A percentile compares a stretch with the other conserved stretches of the same genome.
phyloP scores from a whole-genome alignment of 2,329 filamentous ascomycete species.

The Colletotrichum eremochloae region DNA sequence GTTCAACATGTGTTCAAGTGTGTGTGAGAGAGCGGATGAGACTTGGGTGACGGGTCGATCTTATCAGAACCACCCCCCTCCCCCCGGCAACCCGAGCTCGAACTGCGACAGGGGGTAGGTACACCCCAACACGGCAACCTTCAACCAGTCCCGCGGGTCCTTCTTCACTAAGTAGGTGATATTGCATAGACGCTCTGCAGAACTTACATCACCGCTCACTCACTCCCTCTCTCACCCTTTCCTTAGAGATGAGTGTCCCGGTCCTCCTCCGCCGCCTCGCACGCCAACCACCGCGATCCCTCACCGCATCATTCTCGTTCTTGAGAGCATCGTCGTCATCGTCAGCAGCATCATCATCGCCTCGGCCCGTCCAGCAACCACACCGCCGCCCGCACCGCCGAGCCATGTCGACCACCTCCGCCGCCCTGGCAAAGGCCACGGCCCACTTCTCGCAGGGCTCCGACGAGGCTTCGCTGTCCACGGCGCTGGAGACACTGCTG shows the following conservation, averaged over 20 bases:
- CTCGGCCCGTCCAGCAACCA: neutral
- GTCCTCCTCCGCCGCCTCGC: constrained; percentile 26
- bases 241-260: constrained; percentile 19
- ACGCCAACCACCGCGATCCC: constrained; percentile 13
- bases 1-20: neutral
- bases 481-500: constrained; percentile 53
- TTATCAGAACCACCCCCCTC: constrained; percentile 12
- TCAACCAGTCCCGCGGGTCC: constrained; percentile 3
- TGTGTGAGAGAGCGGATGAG: neutral
- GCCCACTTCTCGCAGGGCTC: constrained; percentile 60
- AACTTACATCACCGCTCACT: constrained; percentile 1
- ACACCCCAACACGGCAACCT: constrained; percentile 20
- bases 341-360: neutral
- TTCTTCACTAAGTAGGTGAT: neutral
- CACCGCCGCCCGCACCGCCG: neutral
- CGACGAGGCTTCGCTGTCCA: constrained; percentile 54
- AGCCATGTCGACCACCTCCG: constrained; percentile 23
- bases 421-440: constrained; percentile 1
- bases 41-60: neutral
- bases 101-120: constrained; percentile 24
- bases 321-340: neutral
- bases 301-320: constrained; percentile 1
- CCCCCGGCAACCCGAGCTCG: constrained; percentile 10
- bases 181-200: neutral
- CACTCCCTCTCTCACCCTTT: neutral